phyloP scores from a whole-genome alignment of 2,329 filamentous ascomycete genomes.

The Penicillium occitanis region DNA sequence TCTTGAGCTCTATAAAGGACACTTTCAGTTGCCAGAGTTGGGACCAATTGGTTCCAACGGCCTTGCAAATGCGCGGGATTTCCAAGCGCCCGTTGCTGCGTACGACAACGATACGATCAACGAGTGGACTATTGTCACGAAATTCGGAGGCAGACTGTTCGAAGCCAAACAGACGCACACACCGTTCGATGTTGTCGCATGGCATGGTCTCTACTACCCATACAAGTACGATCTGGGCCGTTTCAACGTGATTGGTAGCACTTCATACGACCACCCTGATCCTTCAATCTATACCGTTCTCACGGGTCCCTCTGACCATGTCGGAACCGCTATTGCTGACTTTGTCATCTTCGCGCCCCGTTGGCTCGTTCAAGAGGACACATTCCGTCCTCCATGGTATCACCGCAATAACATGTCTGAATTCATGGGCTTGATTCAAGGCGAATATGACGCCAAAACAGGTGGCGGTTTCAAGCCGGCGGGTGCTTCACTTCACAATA shows the following conservation, averaged over 20 bases:
- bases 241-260: neutral
- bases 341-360: neutral
- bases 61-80: neutral
- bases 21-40: neutral
- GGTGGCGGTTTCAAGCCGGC: neutral
- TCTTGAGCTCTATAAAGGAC: neutral
- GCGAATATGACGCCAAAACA: neutral
- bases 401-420: neutral
- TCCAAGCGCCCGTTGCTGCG: neutral
- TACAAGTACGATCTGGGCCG: neutral
- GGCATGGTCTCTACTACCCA: neutral
- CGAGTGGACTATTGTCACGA: neutral
- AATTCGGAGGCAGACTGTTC: neutral
- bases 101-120: neutral
- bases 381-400: neutral
- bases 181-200: neutral
- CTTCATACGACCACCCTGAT: neutral
- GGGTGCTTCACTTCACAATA: neutral
- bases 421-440: neutral
- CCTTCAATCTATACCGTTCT: neutral
- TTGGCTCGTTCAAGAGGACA: neutral
- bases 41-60: neutral
- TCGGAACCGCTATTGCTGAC: neutral
- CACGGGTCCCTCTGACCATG: neutral
- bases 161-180: neutral